phyloP scores from a whole-genome alignment of 441 rosid species.

The Croton setiger region DNA sequence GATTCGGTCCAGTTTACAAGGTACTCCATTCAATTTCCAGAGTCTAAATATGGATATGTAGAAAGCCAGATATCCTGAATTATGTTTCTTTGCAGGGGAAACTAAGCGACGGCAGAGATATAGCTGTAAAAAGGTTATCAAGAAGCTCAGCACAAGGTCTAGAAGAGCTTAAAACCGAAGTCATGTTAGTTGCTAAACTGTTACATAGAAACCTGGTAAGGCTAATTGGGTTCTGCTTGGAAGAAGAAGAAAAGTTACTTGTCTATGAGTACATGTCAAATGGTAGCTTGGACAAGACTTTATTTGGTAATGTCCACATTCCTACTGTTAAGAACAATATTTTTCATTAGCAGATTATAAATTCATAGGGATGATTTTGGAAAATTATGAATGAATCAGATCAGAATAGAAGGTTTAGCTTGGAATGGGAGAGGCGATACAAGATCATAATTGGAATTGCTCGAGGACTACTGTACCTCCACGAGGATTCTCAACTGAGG shows the following conservation, averaged over 20 bases:
- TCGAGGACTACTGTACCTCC: constrained; percentile 45
- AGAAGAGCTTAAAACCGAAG: constrained; percentile 31
- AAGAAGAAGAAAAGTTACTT: constrained; percentile 34
- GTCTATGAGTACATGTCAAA: constrained; percentile 30
- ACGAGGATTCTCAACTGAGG: constrained; percentile 42
- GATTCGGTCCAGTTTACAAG: constrained; percentile 40
- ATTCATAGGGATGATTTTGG: background rate
- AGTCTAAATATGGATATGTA: too few relatives aligned
- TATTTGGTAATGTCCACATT: constrained; percentile 2
- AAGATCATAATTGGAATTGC: constrained; percentile 36
- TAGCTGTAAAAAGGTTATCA: constrained; percentile 20
- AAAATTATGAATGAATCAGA: constrained; percentile 13
- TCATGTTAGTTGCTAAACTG: constrained; percentile 23
- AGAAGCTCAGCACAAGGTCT: constrained; percentile 17
- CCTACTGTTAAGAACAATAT: too few relatives aligned
- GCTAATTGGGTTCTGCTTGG: constrained; percentile 31
- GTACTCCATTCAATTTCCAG: constrained; percentile 4
- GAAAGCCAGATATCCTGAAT: too few relatives aligned
- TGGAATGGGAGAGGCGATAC: constrained; percentile 34
- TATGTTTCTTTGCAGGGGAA: background rate
- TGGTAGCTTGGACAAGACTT: constrained; percentile 29
- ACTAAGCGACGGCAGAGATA: constrained; percentile 12
- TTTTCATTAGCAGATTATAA: background rate
- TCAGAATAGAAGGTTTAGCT: background rate
- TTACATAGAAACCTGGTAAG: constrained; percentile 21